phyloP scores from a whole-genome alignment of 2,329 filamentous ascomycete species.

The Gaeumannomyces tritici region DNA sequence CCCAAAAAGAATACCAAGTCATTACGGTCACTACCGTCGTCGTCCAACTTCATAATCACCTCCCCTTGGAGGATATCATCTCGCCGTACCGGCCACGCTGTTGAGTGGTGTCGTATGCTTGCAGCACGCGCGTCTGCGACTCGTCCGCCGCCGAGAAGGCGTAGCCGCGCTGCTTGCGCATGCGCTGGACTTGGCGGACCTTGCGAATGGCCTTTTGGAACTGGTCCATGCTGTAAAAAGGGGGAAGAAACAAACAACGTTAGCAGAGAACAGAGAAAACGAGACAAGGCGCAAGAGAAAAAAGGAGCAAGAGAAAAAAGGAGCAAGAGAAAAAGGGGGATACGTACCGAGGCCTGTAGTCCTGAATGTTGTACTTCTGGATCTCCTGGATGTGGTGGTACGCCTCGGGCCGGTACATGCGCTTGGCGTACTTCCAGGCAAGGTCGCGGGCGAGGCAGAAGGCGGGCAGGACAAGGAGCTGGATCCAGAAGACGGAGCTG shows the following conservation, averaged over 20 bases:
- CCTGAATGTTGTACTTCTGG: slow-evolving; percentile 99
- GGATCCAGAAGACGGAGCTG: slow-evolving; percentile 83
- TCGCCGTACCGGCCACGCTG: slow-evolving; percentile 89
- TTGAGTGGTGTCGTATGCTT: slow-evolving; percentile 95
- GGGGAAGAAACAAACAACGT: background rate
- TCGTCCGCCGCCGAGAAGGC: slow-evolving; percentile 98
- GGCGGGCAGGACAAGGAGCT: slow-evolving; percentile 69
- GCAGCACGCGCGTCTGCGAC: slow-evolving; percentile 85
- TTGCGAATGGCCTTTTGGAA: slow-evolving; percentile 99
- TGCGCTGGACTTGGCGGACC: slow-evolving; percentile 93
- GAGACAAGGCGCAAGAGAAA: background rate
- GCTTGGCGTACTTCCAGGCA: slow-evolving; percentile 93
- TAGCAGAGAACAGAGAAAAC: slow-evolving; percentile 10
- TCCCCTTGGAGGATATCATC: slow-evolving; percentile 49
- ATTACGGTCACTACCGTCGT: background rate
- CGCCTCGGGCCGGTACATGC: slow-evolving; percentile 92
- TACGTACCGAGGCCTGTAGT: slow-evolving; percentile 83
- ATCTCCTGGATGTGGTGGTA: slow-evolving; percentile 98
- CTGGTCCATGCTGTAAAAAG: slow-evolving; percentile 77
- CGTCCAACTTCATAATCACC: background rate
- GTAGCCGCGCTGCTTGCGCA: slow-evolving; percentile 98
- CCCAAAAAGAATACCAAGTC: background rate
- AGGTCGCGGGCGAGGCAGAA: slow-evolving; percentile 83
- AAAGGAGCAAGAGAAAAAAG: background rate
- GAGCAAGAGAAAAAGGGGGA: background rate